phyloP scores from a whole-genome alignment of 2,329 filamentous ascomycete genomes.

The Beauveria medogensis region DNA sequence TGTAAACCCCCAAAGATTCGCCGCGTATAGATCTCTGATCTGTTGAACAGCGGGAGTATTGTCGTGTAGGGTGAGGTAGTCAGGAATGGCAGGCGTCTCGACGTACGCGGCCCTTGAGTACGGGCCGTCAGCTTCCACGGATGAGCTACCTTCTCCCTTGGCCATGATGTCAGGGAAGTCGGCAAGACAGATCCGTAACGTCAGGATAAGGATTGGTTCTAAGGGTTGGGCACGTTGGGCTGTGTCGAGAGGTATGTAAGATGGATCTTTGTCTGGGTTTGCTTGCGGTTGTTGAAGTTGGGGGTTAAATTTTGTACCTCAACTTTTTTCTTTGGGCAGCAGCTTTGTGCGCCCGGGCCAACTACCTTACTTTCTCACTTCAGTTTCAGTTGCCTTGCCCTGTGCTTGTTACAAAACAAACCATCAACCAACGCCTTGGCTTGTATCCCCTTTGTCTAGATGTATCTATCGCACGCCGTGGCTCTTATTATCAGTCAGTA shows the following conservation, averaged over 20 bases:
- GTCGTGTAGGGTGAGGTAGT: neutral
- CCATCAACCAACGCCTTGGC: too few relatives aligned
- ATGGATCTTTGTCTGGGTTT: neutral
- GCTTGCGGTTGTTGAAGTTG: neutral
- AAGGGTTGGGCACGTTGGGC: too few relatives aligned
- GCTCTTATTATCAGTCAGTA: too few relatives aligned
- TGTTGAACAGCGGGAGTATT: neutral
- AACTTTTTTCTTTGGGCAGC: too few relatives aligned
- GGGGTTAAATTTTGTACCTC: neutral
- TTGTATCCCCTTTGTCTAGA: too few relatives aligned
- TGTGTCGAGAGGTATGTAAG: neutral
- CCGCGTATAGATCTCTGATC: neutral
- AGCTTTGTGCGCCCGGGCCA: too few relatives aligned
- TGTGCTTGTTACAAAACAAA: too few relatives aligned
- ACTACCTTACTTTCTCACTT: too few relatives aligned
- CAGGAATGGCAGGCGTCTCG: neutral
- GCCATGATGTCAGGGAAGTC: neutral
- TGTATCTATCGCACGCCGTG: too few relatives aligned
- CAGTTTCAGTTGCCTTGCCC: too few relatives aligned
- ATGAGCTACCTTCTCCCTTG: neutral
- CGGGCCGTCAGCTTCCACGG: neutral
- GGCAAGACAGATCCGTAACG: too few relatives aligned
- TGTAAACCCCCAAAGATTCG: neutral
- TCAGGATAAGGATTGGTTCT: too few relatives aligned
- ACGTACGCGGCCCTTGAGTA: neutral